Percentiles rank a stretch among this genome's conserved stretches.
Conservation (phyloP, 352 stramenopile species). For the Phytophthora meadii region DNA sequence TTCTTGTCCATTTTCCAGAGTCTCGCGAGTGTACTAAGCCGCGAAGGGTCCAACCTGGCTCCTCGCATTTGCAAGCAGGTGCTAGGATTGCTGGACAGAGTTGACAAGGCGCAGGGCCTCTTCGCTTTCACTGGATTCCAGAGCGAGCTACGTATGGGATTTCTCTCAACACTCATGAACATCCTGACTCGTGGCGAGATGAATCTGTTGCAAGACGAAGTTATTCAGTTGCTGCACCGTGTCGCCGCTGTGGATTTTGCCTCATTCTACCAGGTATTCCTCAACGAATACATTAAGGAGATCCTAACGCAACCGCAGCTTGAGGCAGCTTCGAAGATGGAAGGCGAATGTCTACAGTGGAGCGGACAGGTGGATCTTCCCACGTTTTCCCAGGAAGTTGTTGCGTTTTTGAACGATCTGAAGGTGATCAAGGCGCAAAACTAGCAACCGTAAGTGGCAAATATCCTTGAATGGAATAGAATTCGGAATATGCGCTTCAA, state of each 20-base stretch:
- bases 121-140: slow-evolving; percentile 82
- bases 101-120: slow-evolving; percentile 69
- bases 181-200: slow-evolving; percentile 80
- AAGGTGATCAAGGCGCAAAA: slow-evolving; percentile 77
- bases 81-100: slow-evolving; percentile 65
- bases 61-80: slow-evolving; percentile 79
- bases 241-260: slow-evolving; percentile 77
- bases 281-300: slow-evolving; percentile 67
- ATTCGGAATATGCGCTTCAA: not conserved
- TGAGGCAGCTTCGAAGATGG: slow-evolving; percentile 54
- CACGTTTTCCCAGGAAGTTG: slow-evolving; percentile 76
- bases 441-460: slow-evolving; percentile 17
- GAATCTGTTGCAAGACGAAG: slow-evolving; percentile 82
- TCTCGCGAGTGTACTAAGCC: slow-evolving; percentile 65
- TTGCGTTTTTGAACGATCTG: slow-evolving; percentile 79
- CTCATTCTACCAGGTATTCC: slow-evolving; percentile 79
- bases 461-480: slow-evolving; percentile 17
- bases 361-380: slow-evolving; percentile 78
- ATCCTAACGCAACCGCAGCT: slow-evolving; percentile 64
- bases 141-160: slow-evolving; percentile 74
- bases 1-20: slow-evolving; percentile 85
- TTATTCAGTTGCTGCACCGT: slow-evolving; percentile 72
- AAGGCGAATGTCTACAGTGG: slow-evolving; percentile 74
- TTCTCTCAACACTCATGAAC: slow-evolving; percentile 81
- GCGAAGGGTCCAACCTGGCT: slow-evolving; percentile 58